Conservation (phyloP, 805 yeast species). For the Candida nitratophila region DNA sequence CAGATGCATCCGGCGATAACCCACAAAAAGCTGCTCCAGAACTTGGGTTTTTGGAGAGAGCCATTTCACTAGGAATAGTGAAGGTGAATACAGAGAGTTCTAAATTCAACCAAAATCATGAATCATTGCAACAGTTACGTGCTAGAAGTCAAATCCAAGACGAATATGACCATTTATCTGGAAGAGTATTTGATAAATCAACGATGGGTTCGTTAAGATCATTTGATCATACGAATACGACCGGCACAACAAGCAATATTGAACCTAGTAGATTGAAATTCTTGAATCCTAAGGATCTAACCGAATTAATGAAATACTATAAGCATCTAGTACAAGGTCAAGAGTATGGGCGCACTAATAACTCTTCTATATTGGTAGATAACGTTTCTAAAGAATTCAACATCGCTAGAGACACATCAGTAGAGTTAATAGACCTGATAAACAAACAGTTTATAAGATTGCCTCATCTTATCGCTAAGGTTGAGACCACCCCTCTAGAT, state of each 20-base stretch:
- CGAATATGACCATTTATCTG: background rate
- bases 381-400: background rate
- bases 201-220: background rate
- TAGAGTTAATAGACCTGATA: background rate
- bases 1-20: too few relatives aligned
- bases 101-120: background rate
- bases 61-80: conserved; percentile 1
- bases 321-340: background rate
- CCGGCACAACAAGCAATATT: background rate
- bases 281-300: background rate
- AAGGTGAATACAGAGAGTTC: background rate
- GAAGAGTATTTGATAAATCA: background rate
- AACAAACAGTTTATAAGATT: background rate
- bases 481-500: background rate
- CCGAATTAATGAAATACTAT: background rate
- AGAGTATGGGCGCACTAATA: too few relatives aligned
- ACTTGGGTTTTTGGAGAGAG: background rate
- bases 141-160: background rate
- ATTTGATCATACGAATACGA: background rate
- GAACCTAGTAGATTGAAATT: background rate
- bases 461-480: background rate
- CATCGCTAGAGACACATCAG: background rate
- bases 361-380: background rate
- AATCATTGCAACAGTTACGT: background rate
- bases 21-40: too few relatives aligned